Conservation (phyloP, 1,284 basidiomycete species). For the Ustanciosporium gigantosporum region DNA sequence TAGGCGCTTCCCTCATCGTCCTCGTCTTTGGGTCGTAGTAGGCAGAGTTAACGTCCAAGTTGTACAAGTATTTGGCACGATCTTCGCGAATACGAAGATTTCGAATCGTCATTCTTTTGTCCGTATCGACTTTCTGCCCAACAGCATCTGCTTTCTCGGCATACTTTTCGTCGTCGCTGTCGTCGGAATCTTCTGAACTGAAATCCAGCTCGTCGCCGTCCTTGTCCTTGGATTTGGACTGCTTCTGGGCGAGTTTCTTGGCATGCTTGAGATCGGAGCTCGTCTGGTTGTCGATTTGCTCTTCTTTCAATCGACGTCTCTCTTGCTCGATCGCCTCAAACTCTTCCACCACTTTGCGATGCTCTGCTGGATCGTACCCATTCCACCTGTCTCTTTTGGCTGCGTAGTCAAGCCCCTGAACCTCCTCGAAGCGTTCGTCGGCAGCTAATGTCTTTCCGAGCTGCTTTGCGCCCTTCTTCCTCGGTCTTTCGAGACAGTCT, state of each 20-base stretch:
- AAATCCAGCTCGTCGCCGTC: constrained; percentile 65
- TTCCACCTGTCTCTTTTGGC: constrained; percentile 98
- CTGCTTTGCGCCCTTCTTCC: constrained; percentile 93
- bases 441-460: constrained; percentile 86
- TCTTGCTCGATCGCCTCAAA: constrained; percentile 86
- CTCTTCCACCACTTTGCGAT: constrained; percentile 86
- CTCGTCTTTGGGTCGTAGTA: constrained; percentile 99
- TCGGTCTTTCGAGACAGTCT: constrained; percentile 93
- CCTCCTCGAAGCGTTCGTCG: constrained; percentile 84
- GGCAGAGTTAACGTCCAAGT: constrained; percentile 89
- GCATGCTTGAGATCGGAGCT: constrained; percentile 65
- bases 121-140: constrained; percentile 95
- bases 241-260: constrained; percentile 80
- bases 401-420: constrained; percentile 71
- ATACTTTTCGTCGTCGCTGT: constrained; percentile 66
- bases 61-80: constrained; percentile 97
- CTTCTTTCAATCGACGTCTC: constrained; percentile 84
- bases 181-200: constrained; percentile 77
- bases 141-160: constrained; percentile 96
- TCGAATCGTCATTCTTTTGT: constrained; percentile 95
- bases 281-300: constrained; percentile 94
- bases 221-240: constrained; percentile 60
- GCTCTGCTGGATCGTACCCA: constrained; percentile 87
- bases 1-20: constrained; percentile 96
- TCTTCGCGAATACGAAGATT: constrained; percentile 99